Conservation (phyloP, 805 yeast species). For the Lachancea sp. region DNA sequence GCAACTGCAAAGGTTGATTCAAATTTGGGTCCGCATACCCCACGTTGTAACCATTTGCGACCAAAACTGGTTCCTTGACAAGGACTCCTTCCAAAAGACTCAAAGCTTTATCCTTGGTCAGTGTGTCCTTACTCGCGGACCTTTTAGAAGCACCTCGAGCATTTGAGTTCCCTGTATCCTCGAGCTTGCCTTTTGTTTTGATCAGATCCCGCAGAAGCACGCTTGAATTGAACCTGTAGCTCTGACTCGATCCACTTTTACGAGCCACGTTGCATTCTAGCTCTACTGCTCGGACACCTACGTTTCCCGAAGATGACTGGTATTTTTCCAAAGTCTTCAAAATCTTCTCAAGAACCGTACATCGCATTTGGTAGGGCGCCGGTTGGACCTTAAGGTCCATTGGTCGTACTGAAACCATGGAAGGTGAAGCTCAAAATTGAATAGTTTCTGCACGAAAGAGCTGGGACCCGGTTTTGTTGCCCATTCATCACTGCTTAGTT, state of each 20-base stretch:
- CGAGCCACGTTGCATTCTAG: constrained; percentile 26
- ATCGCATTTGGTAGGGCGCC: constrained; percentile 29
- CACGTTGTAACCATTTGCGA: constrained; percentile 24
- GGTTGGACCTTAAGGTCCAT: constrained; percentile 27
- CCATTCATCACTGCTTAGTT: too few species aligned
- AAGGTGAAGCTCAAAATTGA: not conserved
- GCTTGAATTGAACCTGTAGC: constrained; percentile 29
- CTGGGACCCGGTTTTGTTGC: too few species aligned
- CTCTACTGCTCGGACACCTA: constrained; percentile 20
- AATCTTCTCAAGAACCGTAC: constrained; percentile 27
- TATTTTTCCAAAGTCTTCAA: constrained; percentile 17
- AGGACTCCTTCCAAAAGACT: constrained; percentile 16
- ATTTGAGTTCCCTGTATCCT: constrained; percentile 1
- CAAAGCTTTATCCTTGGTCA: constrained; percentile 15
- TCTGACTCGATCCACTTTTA: constrained; percentile 22
- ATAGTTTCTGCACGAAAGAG: not conserved
- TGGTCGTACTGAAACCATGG: constrained; percentile 20
- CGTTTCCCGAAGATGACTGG: constrained; percentile 5
- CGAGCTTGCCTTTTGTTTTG: constrained; percentile 26
- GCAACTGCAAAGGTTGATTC: not conserved
- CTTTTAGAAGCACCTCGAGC: not conserved
- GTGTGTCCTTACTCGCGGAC: not conserved
- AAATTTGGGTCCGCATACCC: not conserved
- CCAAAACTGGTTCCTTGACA: constrained; percentile 14
- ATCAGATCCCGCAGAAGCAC: constrained; percentile 27